Base-by-base conservation (phyloP, 257 asterid species). In the Primulina eburnea region DNA sequence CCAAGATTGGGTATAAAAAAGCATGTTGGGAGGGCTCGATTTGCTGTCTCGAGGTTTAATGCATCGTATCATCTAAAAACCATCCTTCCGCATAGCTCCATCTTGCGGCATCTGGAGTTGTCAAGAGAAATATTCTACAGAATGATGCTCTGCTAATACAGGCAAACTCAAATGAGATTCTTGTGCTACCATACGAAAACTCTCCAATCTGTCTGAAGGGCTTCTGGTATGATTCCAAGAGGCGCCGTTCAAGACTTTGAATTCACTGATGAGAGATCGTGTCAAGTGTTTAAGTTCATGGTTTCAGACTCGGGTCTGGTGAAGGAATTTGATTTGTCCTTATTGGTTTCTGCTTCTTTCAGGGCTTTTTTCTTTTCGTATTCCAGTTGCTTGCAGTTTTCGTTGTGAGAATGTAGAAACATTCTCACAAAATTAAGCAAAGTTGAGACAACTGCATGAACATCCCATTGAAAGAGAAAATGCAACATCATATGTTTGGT, bases 381-480 rank as follows among this genome's bases (percentile, higher is more conserved):
- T 77, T 87, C 95, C 65, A 81, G 69, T 55, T 83, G 93, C 88
- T 87, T 86, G 81, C 85, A 56, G 82, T 92, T 92, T 66, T 92
- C 97, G 64, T 83, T 84, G 18, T 77, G 92, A 3, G 92, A 88
- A 53, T 84, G 80, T 38, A 66, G 67, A 65, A 92, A 89, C 96
- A 85, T 84, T 77, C 84, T 83, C 86, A 84, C 87, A 29, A 92
- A 92, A 76, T 83, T 92, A 32, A 82, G 82, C 80, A 92, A 69
- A 33, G 93, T 92, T 4, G 95, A 77, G 29, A 89, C 83, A 73
- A 92, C 96, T 92, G 88, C 79, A 81, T 17, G 68, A 62, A 75
- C 38, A 34, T 34, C 38, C 38, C 38, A 34, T 34, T 34, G 9
- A 34, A 34, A 34, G 38, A 7, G 38, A 34, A 34, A 34, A 34